Conservation (phyloP, 768 basidiomycete genomes). For the Kwoniella mangroviensis region DNA sequence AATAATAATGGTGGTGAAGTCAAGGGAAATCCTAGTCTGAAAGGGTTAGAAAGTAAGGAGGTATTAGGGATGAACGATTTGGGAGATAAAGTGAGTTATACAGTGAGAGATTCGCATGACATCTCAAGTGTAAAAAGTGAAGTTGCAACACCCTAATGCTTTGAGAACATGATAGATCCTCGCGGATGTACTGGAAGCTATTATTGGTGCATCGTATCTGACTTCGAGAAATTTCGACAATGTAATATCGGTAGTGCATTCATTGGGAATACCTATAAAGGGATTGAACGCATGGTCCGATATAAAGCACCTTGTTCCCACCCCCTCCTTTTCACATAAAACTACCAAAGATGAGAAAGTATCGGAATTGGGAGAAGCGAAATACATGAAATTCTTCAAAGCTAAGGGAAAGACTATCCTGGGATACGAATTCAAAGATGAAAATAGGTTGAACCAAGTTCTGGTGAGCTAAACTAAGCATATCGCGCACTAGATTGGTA, state of each 20-base stretch:
- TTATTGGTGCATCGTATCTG: conserved; percentile 44
- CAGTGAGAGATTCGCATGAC: background rate
- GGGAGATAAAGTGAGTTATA: conserved; percentile 43
- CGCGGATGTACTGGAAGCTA: conserved; percentile 48
- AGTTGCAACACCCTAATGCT: background rate
- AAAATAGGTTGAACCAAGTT: conserved; percentile 21
- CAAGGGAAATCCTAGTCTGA: background rate
- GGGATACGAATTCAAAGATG: conserved; percentile 38
- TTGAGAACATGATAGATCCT: conserved; percentile 25
- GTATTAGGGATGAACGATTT: conserved; percentile 7
- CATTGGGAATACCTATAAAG: conserved; percentile 21
- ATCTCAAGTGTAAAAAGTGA: background rate
- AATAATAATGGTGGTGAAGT: background rate
- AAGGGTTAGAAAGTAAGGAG: conserved; percentile 5
- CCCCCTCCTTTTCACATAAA: background rate
- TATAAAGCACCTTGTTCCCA: conserved; percentile 5
- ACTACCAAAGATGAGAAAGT: background rate
- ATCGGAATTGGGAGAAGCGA: background rate
- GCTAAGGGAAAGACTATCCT: conserved; percentile 11
- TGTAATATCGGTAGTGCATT: conserved; percentile 9
- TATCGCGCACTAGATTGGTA: background rate
- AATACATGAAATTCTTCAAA: conserved; percentile 34
- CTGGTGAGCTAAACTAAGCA: conserved; percentile 28
- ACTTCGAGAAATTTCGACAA: conserved; percentile 23
- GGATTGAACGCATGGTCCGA: conserved; percentile 22